A percentile compares a stretch with the other conserved stretches of the same genome.
Conservation (phyloP, 2,329 filamentous ascomycete species). For the Samsoniella hepiali region DNA sequence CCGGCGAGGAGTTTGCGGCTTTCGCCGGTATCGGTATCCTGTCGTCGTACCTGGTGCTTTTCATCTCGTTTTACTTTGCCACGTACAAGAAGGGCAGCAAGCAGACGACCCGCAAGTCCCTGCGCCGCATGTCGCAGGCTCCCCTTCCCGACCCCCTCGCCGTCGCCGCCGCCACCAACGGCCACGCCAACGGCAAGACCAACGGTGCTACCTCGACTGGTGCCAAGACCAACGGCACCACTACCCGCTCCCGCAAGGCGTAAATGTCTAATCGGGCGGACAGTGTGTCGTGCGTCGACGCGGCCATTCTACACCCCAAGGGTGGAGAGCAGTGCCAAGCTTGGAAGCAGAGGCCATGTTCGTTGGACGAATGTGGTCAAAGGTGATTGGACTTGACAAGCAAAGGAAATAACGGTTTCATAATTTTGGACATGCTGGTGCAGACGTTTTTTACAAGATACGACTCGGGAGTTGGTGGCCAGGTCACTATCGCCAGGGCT, state of each 20-base stretch:
- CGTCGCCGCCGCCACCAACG: slow-evolving; percentile 55
- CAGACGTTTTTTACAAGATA: slow-evolving; percentile 1
- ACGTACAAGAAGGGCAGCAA: slow-evolving; percentile 90
- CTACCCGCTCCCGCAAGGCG: slow-evolving; percentile 68
- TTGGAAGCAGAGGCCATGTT: not conserved
- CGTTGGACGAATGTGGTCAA: not conserved
- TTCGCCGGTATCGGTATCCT: slow-evolving; percentile 89
- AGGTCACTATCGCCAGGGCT: slow-evolving; percentile 14
- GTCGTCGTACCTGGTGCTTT: slow-evolving; percentile 92
- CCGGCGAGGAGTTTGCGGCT: slow-evolving; percentile 94
- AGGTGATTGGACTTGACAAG: not conserved
- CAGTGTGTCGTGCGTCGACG: not conserved
- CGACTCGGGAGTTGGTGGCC: slow-evolving; percentile 13
- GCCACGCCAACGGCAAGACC: slow-evolving; percentile 46
- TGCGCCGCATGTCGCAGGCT: slow-evolving; percentile 63
- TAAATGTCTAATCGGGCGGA: slow-evolving; percentile 23
- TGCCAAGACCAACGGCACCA: slow-evolving; percentile 56
- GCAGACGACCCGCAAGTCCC: slow-evolving; percentile 75
- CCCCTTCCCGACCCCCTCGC: slow-evolving; percentile 79
- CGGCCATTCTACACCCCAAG: not conserved
- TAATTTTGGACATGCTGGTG: slow-evolving; percentile 18
- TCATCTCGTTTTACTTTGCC: slow-evolving; percentile 98
- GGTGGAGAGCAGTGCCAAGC: not conserved
- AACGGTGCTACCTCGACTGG: slow-evolving; percentile 55
- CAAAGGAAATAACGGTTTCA: not conserved